phyloP scores from a whole-genome alignment of 257 asterid genomes.

The Penstemon davidsonii region DNA sequence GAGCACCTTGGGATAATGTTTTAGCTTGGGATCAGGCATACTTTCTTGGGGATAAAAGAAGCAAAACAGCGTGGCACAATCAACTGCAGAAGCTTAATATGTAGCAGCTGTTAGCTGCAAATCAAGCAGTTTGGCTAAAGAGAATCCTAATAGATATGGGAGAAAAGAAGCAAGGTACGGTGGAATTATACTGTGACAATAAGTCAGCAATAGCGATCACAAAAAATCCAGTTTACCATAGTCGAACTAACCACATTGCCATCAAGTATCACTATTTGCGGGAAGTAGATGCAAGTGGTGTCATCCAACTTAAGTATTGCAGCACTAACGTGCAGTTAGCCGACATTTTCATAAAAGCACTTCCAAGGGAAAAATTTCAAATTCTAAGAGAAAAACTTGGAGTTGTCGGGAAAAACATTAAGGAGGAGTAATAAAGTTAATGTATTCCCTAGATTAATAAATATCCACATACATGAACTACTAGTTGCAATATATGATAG shows the following conservation, averaged over 20 bases:
- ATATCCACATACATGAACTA: no score
- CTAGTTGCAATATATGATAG: no score
- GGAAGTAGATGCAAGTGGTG: neutral
- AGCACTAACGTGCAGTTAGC: neutral
- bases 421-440: constrained; percentile 1
- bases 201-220: neutral
- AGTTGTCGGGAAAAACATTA: neutral
- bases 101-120: neutral
- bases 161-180: neutral
- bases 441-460: neutral
- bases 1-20: no score
- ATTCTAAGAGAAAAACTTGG: constrained; percentile 1
- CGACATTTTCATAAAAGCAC: neutral
- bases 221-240: neutral
- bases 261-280: neutral
- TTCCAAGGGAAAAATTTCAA: neutral
- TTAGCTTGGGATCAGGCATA: no score
- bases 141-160: neutral
- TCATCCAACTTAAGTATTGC: neutral
- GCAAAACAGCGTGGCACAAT: constrained; percentile 1
- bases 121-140: constrained; percentile 7
- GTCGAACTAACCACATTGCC: neutral
- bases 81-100: neutral
- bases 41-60: neutral
- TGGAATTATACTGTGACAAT: neutral